Evolutionary conservation across 257 asterid species (phyloP), one percentile per base, ranked within the genome.

Genomic region (Solanum lignicaule): DNA sequence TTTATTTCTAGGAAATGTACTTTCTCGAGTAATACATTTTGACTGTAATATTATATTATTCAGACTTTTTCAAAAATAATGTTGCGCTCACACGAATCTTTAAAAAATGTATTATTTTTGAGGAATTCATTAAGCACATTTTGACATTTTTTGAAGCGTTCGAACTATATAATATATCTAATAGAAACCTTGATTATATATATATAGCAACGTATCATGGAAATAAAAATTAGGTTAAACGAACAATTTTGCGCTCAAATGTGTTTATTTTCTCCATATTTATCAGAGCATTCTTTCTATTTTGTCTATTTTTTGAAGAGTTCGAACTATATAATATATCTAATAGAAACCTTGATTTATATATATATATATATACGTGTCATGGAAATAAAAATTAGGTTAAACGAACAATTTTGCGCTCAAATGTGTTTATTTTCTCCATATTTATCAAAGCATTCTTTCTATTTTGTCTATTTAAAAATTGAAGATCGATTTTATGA

Each of bases 41-140:
- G 31, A 73, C 2, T 16, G 7, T 21, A 35, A 18, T 58, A 58
- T n/a, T 62, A 62, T 23, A 4, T 60, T 60, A 1, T 23, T 62
- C 1, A 4, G 1, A 62, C 7, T 62, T n/a, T n/a, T 62, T 62
- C 15, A 62, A 23, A 62, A 23, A 23, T 2, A 1, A 23, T 62
- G 0, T 23, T 9, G 6, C 0, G 0, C 25, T 9, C 10, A 3
- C 9, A 23, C 0, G 4, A 7, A 20, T 58, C 7, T 20, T 18
- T 18, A 6, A 18, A 55, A 48, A 20, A 20, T 20, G 5, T 23
- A 23, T 3, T 8, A 4, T 60, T 60, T 60, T 23, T 23, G 12
- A 60, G 14, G 2, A 23, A 60, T 9, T 60, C 4, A 52, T 21
- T 21, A 6, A 6, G 8, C 9, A 55, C 23, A 21, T 9, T 0